Base-by-base conservation (phyloP, 2,329 filamentous ascomycete genomes). In the Alternaria ethzedia region DNA sequence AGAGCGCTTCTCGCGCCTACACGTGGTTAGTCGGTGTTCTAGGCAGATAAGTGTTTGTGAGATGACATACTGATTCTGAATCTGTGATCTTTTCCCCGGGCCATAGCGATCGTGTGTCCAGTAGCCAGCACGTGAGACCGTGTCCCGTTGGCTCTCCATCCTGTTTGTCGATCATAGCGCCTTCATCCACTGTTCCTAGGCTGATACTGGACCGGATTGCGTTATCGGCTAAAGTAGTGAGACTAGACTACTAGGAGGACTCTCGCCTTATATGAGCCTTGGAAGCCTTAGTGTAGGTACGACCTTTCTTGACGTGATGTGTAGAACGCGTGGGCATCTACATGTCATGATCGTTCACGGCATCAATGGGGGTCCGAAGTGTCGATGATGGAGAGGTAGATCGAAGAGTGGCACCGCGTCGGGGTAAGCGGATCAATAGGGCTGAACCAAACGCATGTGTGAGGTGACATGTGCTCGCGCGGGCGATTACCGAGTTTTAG, bases 71-170 rank as follows among this genome's bases (percentile, higher is more conserved):
- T 49, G 63, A 55, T 60, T 65, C 54, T 11, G 67, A 69, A 44
- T 70, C 67, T 28, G 67, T 60, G 7, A 86, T 85, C 59, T 79
- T 80, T 43, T 79, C 72, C 20, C 83, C 83, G 0, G 79, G 79
- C 84, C 84, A 86, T 58, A 85, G 61, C 5, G 74, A 70, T 23
- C 84, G 75, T 13, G 83, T 85, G 66, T 86, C 84, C 21, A 86
- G 76, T 25, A 86, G 78, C 84, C 83, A 86, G 72, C 82, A 83
- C 41, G 79, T 82, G 54, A 84, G 68, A 12, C 65, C 65, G 61
- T 64, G 63, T 52, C 69, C 51, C 26, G 57, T 59, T 17, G 17
- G 12, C 8, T 64, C 66, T 58, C 52, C 36, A 55, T 62, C 59
- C 25, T 66, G 54, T 69, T 41, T 28, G 21, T 58, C 44, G 26